Conservation (phyloP, 345 rosid species). For the Aquilaria sinensis region DNA sequence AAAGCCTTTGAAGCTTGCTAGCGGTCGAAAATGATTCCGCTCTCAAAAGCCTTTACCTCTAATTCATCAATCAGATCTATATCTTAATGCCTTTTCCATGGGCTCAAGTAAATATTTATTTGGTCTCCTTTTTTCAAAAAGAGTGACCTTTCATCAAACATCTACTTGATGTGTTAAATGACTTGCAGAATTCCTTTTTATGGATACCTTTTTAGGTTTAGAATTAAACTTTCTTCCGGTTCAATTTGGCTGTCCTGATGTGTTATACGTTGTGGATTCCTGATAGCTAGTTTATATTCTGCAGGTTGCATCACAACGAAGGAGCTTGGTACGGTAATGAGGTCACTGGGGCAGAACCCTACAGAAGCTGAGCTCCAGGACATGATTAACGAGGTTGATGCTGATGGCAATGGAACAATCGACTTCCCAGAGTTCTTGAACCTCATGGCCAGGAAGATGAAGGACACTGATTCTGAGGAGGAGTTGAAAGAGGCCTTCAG, state of each 20-base stretch:
- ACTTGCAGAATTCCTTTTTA: too few relatives aligned
- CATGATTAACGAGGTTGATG: slow-evolving; percentile 8
- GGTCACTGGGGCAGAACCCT: slow-evolving; percentile 5
- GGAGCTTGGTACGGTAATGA: slow-evolving; percentile 6
- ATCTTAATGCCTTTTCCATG: too few relatives aligned
- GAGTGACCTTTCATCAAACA: background rate
- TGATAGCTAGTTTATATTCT: background rate
- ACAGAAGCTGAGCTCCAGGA: slow-evolving; percentile 8
- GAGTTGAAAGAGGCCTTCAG: slow-evolving; percentile 4
- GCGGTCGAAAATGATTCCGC: too few relatives aligned
- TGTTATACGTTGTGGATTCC: background rate
- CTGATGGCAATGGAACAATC: slow-evolving; percentile 7
- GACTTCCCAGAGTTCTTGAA: slow-evolving; percentile 8
- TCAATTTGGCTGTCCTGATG: background rate
- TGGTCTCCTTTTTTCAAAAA: background rate
- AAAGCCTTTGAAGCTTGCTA: too few relatives aligned
- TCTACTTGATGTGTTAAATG: background rate
- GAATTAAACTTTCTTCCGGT: background rate
- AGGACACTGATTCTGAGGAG: slow-evolving; percentile 7
- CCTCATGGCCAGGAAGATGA: slow-evolving; percentile 6
- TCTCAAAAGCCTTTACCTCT: too few relatives aligned
- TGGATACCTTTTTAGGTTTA: too few relatives aligned
- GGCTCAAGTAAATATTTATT: too few relatives aligned
- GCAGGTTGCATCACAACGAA: slow-evolving; percentile 7
- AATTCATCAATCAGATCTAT: too few relatives aligned